A percentile compares a stretch with the other conserved stretches of the same genome.
These are phyloP conservation scores for Wickerhamomyces chambardii DNA, from an alignment of 805 yeast genomes.

Conservation along the genomic window DNA sequence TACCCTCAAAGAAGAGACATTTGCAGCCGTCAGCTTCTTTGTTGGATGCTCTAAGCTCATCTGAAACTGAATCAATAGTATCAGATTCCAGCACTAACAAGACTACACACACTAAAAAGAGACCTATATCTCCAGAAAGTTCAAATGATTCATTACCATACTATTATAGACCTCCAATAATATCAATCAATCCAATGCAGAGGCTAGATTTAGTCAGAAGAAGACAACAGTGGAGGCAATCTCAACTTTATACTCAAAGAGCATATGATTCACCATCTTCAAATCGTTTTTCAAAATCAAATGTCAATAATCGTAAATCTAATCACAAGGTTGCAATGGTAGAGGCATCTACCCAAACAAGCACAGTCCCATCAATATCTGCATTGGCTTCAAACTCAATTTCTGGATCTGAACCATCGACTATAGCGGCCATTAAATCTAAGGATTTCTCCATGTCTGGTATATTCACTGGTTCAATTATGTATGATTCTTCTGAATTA, in stretches of 20 bases:
- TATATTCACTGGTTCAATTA: slow-evolving; percentile 16
- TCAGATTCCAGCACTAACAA: no score
- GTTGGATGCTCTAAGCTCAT: no score
- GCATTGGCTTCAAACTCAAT: slow-evolving; percentile 2
- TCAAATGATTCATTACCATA: slow-evolving; percentile 19
- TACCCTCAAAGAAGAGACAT: neutral
- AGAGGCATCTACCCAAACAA: slow-evolving; percentile 16
- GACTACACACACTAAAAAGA: neutral
- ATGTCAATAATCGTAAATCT: no score
- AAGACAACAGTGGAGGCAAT: slow-evolving; percentile 19
- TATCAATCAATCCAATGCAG: slow-evolving; percentile 16
- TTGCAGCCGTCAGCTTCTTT: neutral
- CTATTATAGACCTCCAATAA: slow-evolving; percentile 22
- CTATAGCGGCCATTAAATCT: slow-evolving; percentile 12
- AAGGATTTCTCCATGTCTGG: slow-evolving; percentile 1
- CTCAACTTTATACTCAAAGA: slow-evolving; percentile 9
- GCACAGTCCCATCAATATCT: slow-evolving; percentile 8
- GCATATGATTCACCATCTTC: neutral
- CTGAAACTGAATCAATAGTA: no score
- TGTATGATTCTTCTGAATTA: slow-evolving; percentile 14
- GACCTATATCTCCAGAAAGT: slow-evolving; percentile 12
- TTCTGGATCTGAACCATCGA: neutral
- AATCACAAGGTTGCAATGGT: slow-evolving; percentile 3
- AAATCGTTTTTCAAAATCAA: slow-evolving; percentile 5
- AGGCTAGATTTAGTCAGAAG: slow-evolving; percentile 16